Evolutionary conservation across 331 rosid species (phyloP).

Genomic region (Spiraea crenata): DNA sequence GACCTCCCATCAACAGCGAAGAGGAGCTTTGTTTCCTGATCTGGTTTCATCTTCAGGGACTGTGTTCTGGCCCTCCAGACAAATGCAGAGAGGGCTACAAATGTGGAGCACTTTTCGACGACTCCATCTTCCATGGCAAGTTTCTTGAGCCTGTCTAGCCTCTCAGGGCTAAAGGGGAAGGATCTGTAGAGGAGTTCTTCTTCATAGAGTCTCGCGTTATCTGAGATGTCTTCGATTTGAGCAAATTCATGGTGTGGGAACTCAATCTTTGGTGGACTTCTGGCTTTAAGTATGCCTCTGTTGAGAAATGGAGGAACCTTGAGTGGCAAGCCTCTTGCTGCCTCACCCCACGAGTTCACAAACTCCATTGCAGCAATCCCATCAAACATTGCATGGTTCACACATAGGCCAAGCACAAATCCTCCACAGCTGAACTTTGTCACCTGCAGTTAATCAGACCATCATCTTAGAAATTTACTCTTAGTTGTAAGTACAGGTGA

Average conservation of each 20-base stretch:
- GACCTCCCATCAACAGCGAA: constrained; percentile 79
- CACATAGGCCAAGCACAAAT: constrained; percentile 57
- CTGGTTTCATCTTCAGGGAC: constrained; percentile 56
- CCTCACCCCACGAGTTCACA: constrained; percentile 75
- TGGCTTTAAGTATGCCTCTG: constrained; percentile 61
- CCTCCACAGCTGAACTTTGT: constrained; percentile 89
- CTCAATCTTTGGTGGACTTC: constrained; percentile 58
- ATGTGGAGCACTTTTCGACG: constrained; percentile 51
- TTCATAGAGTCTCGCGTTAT: constrained; percentile 38
- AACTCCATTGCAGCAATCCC: constrained; percentile 82
- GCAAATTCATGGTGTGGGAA: constrained; percentile 61
- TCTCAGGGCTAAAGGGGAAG: constrained; percentile 54
- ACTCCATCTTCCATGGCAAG: constrained; percentile 54
- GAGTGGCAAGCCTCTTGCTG: constrained; percentile 61
- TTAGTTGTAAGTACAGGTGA: too few species aligned
- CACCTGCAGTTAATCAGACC: constrained; percentile 39
- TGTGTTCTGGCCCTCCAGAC: constrained; percentile 78
- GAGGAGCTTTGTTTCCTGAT: constrained; percentile 71
- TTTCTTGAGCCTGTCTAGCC: constrained; percentile 54
- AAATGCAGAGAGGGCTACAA: constrained; percentile 72
- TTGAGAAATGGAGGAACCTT: constrained; percentile 54
- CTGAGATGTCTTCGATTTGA: constrained; percentile 63
- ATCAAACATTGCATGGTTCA: constrained; percentile 81
- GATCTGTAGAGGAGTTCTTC: constrained; percentile 50
- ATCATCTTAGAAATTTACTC: not conserved